Base-by-base conservation (phyloP, 331 rosid species). In the Quercus lobata region DNA sequence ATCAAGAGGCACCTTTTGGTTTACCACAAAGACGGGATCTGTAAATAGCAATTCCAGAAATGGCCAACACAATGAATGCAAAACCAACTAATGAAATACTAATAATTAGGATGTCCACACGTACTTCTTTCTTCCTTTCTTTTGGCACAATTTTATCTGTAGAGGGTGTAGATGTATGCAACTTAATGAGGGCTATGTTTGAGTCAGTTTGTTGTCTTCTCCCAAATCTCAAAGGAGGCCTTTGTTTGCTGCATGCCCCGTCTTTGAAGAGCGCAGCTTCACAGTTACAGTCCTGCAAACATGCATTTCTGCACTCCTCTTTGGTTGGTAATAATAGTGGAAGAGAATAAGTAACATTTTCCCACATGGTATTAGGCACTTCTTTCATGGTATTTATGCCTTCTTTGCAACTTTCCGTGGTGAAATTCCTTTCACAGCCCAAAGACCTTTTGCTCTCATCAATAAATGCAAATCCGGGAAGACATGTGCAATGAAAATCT, bases 261-360 rank as follows among this genome's bases (percentile, higher is more conserved):
- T 76, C 69, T 4, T 6, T 3, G 5, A 24, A 80, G 24, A 72
- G 11, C 1, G 82, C 84, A 2, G 72, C 84, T 15, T 74, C 83
- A 21, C 89, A 82, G 22, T 49, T 46, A 56, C 86, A 85, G 57
- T 85, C 89, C 18, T 69, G 55, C 52, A 58, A 60, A 32, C 85
- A 84, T n/a, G 83, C 77, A 32, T 61, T 37, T 6, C 2, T 18
- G 57, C 85, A 84, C 3, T 30, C 80, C n/a, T 70, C 78, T 60
- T 69, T 44, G 41, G 32, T 25, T 15, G 32, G 1, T 2, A 44
- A 2, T 6, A 37, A 1, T 35, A 37, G 46, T 37, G 19, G 1
- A 3, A 3, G 9, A 17, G 12, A n/a, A 55, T 80, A 72, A 5
- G 68, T 1, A 69, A 0, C 15, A 12, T 52, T 27, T n/a, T 30